Base-by-base conservation (phyloP, 495 filamentous ascomycete species). In the Pyronema domesticum region DNA sequence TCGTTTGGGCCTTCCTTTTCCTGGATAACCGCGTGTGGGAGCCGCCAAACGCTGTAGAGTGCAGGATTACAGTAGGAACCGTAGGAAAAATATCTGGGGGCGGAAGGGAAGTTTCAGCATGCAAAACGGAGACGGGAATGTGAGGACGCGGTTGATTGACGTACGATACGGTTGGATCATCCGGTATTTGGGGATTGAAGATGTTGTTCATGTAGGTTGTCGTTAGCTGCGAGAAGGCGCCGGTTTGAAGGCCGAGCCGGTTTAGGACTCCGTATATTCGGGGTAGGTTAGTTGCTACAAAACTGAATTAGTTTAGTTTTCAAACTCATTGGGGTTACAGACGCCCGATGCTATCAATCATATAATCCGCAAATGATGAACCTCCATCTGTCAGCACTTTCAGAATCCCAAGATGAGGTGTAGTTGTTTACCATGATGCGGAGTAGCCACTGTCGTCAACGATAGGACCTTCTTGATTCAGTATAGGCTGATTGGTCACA, bases 171-270 rank as follows among this genome's bases (percentile, higher is more conserved):
- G 69, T 70, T 11, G 79, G 73, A 9, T 78, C 67, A 67, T 98
- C 80, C 6, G 81, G 87, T 0, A 83, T 85, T 13, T 71, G 74
- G 0, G 82, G 80, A 60, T 95, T 98, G 72, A 98, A 98, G 7
- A 74, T 74, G 15, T 84, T 74, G 8, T 65, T 55, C 86, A 95
- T 94, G 68, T 95, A 93, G 55, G 72, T 70, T 10, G 74, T 75
- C 0, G 89, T 95, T 18, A 98, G 68, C 67, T 98, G 89, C 19
- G 72, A 69, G 66, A 95, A 98, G 1, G 88, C 89, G 0, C 77
- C 85, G 0, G 83, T 85, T 60, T 88, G 80, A 48, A 94, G 71
- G 0, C 80, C 80, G 7, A 87, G 69, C 14, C 68, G 68, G 47
- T 84, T 73, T 17, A 89, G 73, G 15, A 77, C 66, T 37, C 78